Evolutionary conservation across 768 basidiomycete genomes (phyloP), one percentile per base, ranked within the genome.

Genomic region (Strobilomyces dryophilus): DNA sequence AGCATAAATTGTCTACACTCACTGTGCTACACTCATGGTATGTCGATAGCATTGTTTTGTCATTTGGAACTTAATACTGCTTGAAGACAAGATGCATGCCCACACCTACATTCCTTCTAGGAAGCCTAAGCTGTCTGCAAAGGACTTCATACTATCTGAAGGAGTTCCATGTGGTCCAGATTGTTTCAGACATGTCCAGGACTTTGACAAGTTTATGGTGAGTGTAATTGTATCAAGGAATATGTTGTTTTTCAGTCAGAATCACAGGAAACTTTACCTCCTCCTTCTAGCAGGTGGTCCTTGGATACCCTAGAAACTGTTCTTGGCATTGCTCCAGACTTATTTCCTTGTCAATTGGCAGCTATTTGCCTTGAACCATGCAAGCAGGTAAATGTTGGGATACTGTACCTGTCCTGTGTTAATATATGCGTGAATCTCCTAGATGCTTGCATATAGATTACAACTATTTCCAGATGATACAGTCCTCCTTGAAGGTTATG

Each of bases 311-410:
- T 81, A 1, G 44, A 60, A 14, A 71, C 71, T 32, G 52, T 79
- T 0, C 61, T 83, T 10, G 71, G 69, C 14, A 58, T 79, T 27
- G 62, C 71, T 11, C 79, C 82, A 8, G 75, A 82, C 50, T 53
- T 74, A 20, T 56, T 62, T 17, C 80, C 81, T 0, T 84, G 83
- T 54, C 70, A 79, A 55, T 55, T 83, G 26, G 76, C 81, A 18
- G 55, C 67, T 1, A 72, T 83, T 29, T 77, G 76, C 44, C 69
- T 74, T 11, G 77, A 72, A 53, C 71, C 73, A 10, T 84, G 82
- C 52, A 63, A 66, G 27, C 73, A 82, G 66, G 81, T 77, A 55
- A 34, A 15, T 10, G 3, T 26, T 17, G 11, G 3, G 26, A 17
- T 27, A 1, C 4, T 43, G 4, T 3, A 14, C 0, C 7, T 15